Evolutionary conservation across 2,329 filamentous ascomycete species (phyloP), one percentile per base, ranked within the genome.

Genomic region (Fusarium bulbicola): DNA sequence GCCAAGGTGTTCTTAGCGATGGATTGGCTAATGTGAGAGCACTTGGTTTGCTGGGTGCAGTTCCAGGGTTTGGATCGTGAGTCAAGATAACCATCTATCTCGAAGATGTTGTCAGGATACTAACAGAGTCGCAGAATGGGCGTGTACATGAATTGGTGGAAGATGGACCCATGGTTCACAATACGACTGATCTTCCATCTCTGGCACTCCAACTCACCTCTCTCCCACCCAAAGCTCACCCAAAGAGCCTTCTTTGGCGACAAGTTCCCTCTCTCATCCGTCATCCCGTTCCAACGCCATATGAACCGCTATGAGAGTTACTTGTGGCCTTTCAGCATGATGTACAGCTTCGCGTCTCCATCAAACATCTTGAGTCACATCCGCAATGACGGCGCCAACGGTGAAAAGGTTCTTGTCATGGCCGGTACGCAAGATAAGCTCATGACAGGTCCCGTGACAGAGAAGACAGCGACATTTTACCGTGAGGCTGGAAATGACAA

Each of bases 271-370:
- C 78, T 81, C 10, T 70, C 77, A 5, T 78, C 84, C 10, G 81
- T 88, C 4, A 56, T 78, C 6, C 78, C 80, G 6, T 85, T 89
- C 59, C 83, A 85, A 71, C 73, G 75, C 4, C 80, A 82, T 7
- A 80, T 86, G 64, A 82, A 82, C 32, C 81, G 82, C 7, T 90
- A 87, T 68, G 87, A 90, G 74, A 86, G 83, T 68, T 86, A 87
- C 74, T 73, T 84, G 37, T 90, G 87, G 87, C 84, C 86, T 0
- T 63, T 86, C 40, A 84, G 85, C 58, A 86, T 88, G 80, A 81
- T 87, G 65, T 75, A 70, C 37, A 78, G 81, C 6, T 87, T 88
- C 69, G 81, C 84, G 15, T 81, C 82, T 20, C 81, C 82, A 2
- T 65, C 78, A 40, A 82, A 80, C 21, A 78, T 89, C 5, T 65